phyloP scores from a whole-genome alignment of 768 basidiomycete species.

The Cytidiella melzeri region DNA sequence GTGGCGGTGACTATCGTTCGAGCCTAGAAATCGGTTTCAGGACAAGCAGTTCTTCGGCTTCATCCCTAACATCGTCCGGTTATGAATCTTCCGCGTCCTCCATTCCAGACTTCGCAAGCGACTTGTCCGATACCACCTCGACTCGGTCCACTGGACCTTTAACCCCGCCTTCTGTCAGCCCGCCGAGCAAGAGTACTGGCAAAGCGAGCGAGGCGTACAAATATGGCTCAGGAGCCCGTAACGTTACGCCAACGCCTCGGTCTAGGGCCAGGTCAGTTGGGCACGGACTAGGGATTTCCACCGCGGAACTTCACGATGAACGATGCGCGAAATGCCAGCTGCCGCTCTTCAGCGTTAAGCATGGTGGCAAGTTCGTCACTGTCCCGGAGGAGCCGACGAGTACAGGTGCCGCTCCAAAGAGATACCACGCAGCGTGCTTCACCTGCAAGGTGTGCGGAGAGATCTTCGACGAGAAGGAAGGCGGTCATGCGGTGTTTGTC shows the following conservation, averaged over 20 bases:
- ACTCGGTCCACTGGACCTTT: slow-evolving; percentile 44
- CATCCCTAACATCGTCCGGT: slow-evolving; percentile 9
- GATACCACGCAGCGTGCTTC: slow-evolving; percentile 75
- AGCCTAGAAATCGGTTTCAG: neutral
- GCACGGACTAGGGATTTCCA: slow-evolving; percentile 17
- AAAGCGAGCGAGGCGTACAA: neutral
- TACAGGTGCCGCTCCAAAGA: slow-evolving; percentile 41
- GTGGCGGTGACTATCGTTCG: neutral
- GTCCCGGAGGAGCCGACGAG: slow-evolving; percentile 45
- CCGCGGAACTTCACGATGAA: slow-evolving; percentile 33
- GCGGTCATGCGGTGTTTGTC: slow-evolving; percentile 68
- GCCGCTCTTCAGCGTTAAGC: slow-evolving; percentile 49
- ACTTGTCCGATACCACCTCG: slow-evolving; percentile 53
- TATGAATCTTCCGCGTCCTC: slow-evolving; percentile 34
- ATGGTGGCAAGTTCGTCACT: slow-evolving; percentile 64
- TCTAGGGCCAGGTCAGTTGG: slow-evolving; percentile 16
- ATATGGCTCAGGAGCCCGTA: neutral
- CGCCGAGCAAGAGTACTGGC: slow-evolving; percentile 16
- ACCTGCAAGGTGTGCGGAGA: slow-evolving; percentile 61
- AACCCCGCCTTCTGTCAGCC: slow-evolving; percentile 41
- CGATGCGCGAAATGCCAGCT: slow-evolving; percentile 56
- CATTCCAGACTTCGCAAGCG: slow-evolving; percentile 56
- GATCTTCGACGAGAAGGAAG: slow-evolving; percentile 52
- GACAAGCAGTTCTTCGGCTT: slow-evolving; percentile 1
- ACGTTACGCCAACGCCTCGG: slow-evolving; percentile 19